phyloP scores from a whole-genome alignment of 495 filamentous ascomycete species.

The Penicillium soppii region DNA sequence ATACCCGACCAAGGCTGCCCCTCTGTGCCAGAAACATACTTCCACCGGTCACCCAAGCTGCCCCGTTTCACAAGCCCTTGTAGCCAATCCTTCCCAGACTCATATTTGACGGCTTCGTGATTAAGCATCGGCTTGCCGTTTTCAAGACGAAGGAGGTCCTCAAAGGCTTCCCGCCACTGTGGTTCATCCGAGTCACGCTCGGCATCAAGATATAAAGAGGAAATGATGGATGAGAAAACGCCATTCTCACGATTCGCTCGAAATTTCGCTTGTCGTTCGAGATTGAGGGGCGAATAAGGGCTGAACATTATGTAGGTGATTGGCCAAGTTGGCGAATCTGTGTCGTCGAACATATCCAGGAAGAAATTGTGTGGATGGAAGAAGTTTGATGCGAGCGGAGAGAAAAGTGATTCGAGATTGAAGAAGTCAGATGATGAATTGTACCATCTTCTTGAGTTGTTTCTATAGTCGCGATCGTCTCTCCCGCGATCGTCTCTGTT shows the following conservation, averaged over 20 bases:
- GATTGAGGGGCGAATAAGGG: constrained; percentile 52
- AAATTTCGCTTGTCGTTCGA: constrained; percentile 41
- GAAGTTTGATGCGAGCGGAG: constrained; percentile 23
- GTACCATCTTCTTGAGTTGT: constrained; percentile 4
- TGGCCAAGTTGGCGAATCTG: constrained; percentile 35
- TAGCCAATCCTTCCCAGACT: constrained; percentile 38
- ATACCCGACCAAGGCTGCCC: constrained; percentile 27
- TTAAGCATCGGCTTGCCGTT: constrained; percentile 49
- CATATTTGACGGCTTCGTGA: constrained; percentile 21
- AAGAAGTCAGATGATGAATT: constrained; percentile 25
- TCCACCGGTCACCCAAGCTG: constrained; percentile 39
- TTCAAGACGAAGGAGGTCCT: constrained; percentile 52
- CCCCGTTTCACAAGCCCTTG: constrained; percentile 37
- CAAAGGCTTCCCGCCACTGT: constrained; percentile 55
- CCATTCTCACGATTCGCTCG: constrained; percentile 26
- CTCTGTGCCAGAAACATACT: constrained; percentile 23
- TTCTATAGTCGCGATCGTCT: constrained; percentile 6
- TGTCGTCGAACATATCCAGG: constrained; percentile 30
- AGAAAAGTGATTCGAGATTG: constrained; percentile 34
- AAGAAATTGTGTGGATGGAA: constrained; percentile 30
- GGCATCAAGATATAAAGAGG: constrained; percentile 26
- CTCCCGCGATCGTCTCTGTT: constrained; percentile 6
- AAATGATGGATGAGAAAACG: constrained; percentile 40
- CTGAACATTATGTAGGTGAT: constrained; percentile 42
- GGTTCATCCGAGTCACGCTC: constrained; percentile 35